These are phyloP conservation scores for Apostasia shenzhenica DNA, from an alignment of 106 monocot genomes.

Conservation along the genomic window DNA sequence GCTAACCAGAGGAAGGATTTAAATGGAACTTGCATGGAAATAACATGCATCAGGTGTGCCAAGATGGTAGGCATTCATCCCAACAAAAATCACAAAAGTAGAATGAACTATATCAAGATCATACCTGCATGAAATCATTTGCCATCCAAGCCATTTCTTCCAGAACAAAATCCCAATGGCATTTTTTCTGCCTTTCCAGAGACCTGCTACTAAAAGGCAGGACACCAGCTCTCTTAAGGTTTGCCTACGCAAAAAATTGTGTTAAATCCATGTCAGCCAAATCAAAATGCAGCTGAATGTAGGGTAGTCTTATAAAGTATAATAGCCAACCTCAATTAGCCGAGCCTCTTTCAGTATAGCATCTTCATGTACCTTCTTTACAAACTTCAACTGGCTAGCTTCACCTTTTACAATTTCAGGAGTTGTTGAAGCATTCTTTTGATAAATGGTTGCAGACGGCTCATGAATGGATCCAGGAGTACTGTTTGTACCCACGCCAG, in stretches of 20 bases:
- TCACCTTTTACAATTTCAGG: conserved; percentile 27
- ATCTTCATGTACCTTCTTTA: conserved; percentile 70
- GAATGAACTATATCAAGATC: conserved; percentile 6
- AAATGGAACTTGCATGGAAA: not conserved
- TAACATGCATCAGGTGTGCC: not conserved
- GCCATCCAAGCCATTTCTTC: conserved; percentile 99
- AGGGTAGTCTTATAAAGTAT: conserved; percentile 1
- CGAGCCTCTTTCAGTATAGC: conserved; percentile 68
- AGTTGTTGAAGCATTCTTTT: conserved; percentile 12
- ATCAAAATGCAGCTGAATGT: not conserved
- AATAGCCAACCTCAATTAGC: conserved; percentile 64
- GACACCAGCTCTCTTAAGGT: conserved; percentile 45
- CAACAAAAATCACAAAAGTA: not conserved
- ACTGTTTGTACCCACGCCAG: not conserved
- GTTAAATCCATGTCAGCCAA: conserved; percentile 1
- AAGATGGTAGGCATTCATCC: not conserved
- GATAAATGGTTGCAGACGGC: conserved; percentile 9
- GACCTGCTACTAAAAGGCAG: conserved; percentile 31
- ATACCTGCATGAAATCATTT: conserved; percentile 98
- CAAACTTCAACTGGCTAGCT: conserved; percentile 19
- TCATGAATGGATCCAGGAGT: conserved; percentile 13
- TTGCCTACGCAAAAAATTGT: conserved; percentile 47
- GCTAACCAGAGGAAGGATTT: not conserved
- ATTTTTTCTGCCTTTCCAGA: conserved; percentile 43
- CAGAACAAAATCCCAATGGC: conserved; percentile 97